Evolutionary conservation across 2,329 filamentous ascomycete species (phyloP), one percentile per base, ranked within the genome.

Genomic region (Xylariaceae sp.): DNA sequence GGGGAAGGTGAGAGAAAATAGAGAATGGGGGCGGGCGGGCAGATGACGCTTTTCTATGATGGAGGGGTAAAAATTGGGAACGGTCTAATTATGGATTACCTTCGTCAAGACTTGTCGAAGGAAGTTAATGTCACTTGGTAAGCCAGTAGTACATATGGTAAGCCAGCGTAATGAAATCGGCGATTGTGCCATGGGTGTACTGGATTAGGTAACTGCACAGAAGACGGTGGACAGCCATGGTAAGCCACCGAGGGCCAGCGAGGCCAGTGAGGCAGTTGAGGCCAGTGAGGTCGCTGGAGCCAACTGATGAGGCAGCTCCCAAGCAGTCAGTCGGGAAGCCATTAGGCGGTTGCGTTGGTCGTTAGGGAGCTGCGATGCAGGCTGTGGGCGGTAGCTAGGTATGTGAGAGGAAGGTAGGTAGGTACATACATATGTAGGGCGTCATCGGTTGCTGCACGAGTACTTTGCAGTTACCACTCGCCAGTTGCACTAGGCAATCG

Each of bases 41-140:
- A 61, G 58, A 63, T 63, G 61, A 66, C 64, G 66, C 65, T 69
- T 69, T 70, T 69, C 65, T 69, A 69, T 68, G 67, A 69, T 70
- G 67, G 65, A 66, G 65, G 65, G 63, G 65, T 64, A 68, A 68
- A 67, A 66, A 63, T 64, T 63, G 61, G 62, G 61, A 64, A 61
- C 61, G 58, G 51, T 15, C 54, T 54, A 51, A 51, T 55, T 41
- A 3, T 55, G 51, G 50, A 60, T 50, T 45, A 6, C 23, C 41
- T 45, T 45, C 41, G 41, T 45, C 41, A n/a, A 45, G 41, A n/a
- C 41, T n/a, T 13, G 41, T 45, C 41, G 13, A 45, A n/a, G 37
- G 37, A 41, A 41, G 37, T 41, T 13, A 41, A 30, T 30, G 23
- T 30, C 17, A 35, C 18, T 37, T 10, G 50, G 50, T 55, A 55